Evolutionary conservation across 2,329 filamentous ascomycete species (phyloP), one percentile per base, ranked within the genome.

Genomic region (Fusarium verrucosum): DNA sequence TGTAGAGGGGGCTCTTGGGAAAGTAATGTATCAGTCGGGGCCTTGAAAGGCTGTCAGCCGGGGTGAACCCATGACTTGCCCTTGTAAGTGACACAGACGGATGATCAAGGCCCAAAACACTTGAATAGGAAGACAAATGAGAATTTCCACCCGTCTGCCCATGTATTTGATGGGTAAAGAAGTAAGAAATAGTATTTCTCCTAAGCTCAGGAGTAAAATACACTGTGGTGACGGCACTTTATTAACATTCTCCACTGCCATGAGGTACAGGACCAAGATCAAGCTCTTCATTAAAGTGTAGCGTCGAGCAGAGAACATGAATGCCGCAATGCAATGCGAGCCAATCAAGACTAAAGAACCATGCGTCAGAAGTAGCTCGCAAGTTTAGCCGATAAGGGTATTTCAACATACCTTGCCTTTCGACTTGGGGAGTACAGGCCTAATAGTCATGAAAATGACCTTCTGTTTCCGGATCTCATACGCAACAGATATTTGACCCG

Each of bases 391-490:
- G 7, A 45, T 23, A n/a, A 26, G 10, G 20, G 19, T 20, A 36
- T 13, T 11, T 4, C 4, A 32, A 45, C 56, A 2, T 20, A 60
- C 56, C 42, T 61, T 50, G 8, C 10, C 20, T 25, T 50, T 61
- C 13, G 43, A 20, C 19, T 63, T 58, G 4, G 41, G 33, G 9
- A 36, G 22, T 8, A 58, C 38, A 23, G 58, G 51, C 20, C 41
- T 36, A 17, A 63, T 45, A 33, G 37, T 53, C 28, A 63, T 63
- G 35, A 57, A 58, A 9, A 45, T 19, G 10, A 22, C 3, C 7
- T 30, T 33, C 7, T 26, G 32, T 4, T 40, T 49, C 28, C 60
- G 45, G 4, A 37, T 10, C 10, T 64, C 46, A 20, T 59, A 64
- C 10, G 23, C 36, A 33, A 64, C 23, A 3, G 46, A 10, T 14